Evolutionary conservation across 2,329 filamentous ascomycete genomes (phyloP).

Genomic region (Alternaria ethzedia): DNA sequence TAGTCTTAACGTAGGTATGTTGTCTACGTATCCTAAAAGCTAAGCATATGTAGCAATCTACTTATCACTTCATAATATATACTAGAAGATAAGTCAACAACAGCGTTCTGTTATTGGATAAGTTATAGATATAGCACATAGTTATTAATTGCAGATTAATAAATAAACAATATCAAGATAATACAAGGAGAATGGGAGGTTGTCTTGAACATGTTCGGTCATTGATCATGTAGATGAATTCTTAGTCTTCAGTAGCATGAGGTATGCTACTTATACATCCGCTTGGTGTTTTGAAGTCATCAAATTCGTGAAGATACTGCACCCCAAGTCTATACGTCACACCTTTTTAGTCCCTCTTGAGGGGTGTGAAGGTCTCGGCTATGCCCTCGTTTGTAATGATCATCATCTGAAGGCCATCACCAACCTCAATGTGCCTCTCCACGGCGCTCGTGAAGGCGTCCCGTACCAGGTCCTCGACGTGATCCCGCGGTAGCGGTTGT

Average conservation of each 20-base stretch:
- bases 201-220: not conserved
- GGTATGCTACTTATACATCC: slow-evolving; percentile 29
- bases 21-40: not conserved
- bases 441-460: slow-evolving; percentile 98
- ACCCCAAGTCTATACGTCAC: slow-evolving; percentile 20
- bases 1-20: not conserved
- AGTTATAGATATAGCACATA: not conserved
- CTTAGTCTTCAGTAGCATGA: slow-evolving; percentile 3
- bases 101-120: not conserved
- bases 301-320: slow-evolving; percentile 48
- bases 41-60: not conserved
- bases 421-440: slow-evolving; percentile 98
- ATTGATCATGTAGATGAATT: slow-evolving; percentile 1
- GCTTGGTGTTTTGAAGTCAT: slow-evolving; percentile 31
- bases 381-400: slow-evolving; percentile 88
- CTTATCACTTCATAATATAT: not conserved
- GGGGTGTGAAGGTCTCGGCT: slow-evolving; percentile 78
- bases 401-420: slow-evolving; percentile 94
- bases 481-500: slow-evolving; percentile 71
- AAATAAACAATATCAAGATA: not conserved
- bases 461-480: slow-evolving; percentile 87
- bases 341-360: slow-evolving; percentile 67
- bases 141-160: not conserved
- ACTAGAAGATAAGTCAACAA: not conserved
- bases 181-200: not conserved